These are phyloP conservation scores for Colletotrichum abscissum DNA, from an alignment of 2,329 filamentous ascomycete genomes.

Conservation along the genomic window DNA sequence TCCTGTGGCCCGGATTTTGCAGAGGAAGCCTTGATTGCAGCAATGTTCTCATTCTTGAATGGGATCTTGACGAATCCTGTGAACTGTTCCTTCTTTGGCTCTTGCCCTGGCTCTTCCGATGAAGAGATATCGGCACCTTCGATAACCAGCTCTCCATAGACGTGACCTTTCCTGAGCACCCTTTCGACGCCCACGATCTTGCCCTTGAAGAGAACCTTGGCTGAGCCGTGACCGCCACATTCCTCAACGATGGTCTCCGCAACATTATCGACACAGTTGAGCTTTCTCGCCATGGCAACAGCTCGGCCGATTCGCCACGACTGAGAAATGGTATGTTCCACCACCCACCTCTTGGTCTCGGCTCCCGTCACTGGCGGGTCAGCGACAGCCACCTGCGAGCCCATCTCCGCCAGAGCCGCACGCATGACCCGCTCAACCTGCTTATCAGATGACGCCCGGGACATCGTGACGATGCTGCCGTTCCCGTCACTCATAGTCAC, in stretches of 20 bases:
- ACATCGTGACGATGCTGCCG: slow-evolving; percentile 62
- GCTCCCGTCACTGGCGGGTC: slow-evolving; percentile 60
- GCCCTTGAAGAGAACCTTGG: slow-evolving; percentile 68
- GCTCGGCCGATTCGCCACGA: slow-evolving; percentile 71
- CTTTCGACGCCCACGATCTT: slow-evolving; percentile 72
- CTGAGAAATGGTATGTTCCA: slow-evolving; percentile 64
- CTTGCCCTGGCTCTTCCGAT: slow-evolving; percentile 24
- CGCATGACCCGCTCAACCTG: slow-evolving; percentile 62
- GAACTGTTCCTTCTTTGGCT: slow-evolving; percentile 41
- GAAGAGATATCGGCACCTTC: slow-evolving; percentile 56
- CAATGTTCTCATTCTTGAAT: slow-evolving; percentile 79
- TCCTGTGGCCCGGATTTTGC: slow-evolving; percentile 46
- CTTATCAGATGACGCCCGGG: slow-evolving; percentile 56
- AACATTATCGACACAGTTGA: slow-evolving; percentile 62
- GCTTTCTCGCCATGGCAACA: slow-evolving; percentile 61
- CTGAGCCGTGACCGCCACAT: slow-evolving; percentile 63
- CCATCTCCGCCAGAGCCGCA: slow-evolving; percentile 66
- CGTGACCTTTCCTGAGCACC: slow-evolving; percentile 65
- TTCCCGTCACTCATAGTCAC: slow-evolving; percentile 63
- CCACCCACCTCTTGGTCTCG: slow-evolving; percentile 62
- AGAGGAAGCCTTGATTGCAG: slow-evolving; percentile 53
- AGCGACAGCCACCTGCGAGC: slow-evolving; percentile 61
- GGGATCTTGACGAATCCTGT: slow-evolving; percentile 69
- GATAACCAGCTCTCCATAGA: slow-evolving; percentile 69
- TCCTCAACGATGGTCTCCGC: slow-evolving; percentile 69